Conservation (phyloP, 495 filamentous ascomycete genomes). For the Hamigera avellanea region DNA sequence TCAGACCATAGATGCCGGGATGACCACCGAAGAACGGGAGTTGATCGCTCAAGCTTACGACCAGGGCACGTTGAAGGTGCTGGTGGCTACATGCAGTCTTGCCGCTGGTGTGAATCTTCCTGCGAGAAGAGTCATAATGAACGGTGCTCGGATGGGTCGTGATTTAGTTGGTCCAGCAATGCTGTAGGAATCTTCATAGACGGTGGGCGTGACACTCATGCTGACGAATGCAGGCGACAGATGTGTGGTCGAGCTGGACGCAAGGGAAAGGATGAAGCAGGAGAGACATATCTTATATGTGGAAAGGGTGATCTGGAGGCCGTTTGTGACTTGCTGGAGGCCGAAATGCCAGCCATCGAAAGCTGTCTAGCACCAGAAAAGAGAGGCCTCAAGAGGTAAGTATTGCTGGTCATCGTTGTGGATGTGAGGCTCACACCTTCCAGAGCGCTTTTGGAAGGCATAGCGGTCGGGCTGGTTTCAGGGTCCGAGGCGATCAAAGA, state of each 20-base stretch:
- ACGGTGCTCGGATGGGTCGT: slow-evolving; percentile 66
- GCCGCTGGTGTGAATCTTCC: slow-evolving; percentile 77
- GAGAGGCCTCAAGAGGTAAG: slow-evolving; percentile 53
- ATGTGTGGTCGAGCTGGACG: slow-evolving; percentile 78
- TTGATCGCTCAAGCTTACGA: slow-evolving; percentile 65
- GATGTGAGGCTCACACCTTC: slow-evolving; percentile 4
- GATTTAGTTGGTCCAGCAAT: slow-evolving; percentile 68
- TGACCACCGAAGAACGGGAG: slow-evolving; percentile 73
- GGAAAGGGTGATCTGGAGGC: slow-evolving; percentile 56
- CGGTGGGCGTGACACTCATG: neutral
- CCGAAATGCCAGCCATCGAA: slow-evolving; percentile 58
- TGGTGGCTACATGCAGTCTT: slow-evolving; percentile 73
- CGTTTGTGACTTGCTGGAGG: slow-evolving; percentile 57
- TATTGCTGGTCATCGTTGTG: neutral
- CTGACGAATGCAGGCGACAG: slow-evolving; percentile 44
- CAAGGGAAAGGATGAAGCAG: slow-evolving; percentile 71
- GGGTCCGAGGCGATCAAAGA: slow-evolving; percentile 57
- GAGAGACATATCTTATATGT: slow-evolving; percentile 74
- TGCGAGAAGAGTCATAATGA: slow-evolving; percentile 68
- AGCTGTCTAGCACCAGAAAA: slow-evolving; percentile 63
- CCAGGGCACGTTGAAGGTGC: slow-evolving; percentile 53
- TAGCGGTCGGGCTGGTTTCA: slow-evolving; percentile 60
- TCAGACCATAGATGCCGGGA: slow-evolving; percentile 45
- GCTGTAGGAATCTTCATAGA: slow-evolving; percentile 37
- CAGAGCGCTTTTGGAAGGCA: slow-evolving; percentile 64